These are phyloP conservation scores for Cyanodermella asteris DNA, from an alignment of 2,329 filamentous ascomycete genomes.

Conservation along the genomic window DNA sequence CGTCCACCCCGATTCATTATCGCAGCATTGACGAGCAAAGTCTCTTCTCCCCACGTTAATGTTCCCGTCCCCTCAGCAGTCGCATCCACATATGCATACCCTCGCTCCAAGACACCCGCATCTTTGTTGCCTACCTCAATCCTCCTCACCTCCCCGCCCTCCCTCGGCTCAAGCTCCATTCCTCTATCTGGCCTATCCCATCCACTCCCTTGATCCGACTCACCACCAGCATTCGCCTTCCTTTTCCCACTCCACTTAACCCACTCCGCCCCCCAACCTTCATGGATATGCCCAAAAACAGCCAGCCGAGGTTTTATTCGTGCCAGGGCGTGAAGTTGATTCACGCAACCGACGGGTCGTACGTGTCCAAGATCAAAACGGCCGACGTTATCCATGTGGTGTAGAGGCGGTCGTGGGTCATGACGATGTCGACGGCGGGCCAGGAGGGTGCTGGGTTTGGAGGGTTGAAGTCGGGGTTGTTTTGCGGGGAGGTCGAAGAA, in stretches of 20 bases:
- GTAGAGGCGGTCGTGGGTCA: conserved; percentile 39
- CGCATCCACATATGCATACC: conserved; percentile 15
- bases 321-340: conserved; percentile 28
- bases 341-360: conserved; percentile 30
- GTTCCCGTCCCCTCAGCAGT: conserved; percentile 10
- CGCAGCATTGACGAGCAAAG: conserved; percentile 35
- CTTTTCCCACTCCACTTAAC: conserved; percentile 5
- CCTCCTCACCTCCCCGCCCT: conserved; percentile 1
- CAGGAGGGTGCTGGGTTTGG: conserved; percentile 22
- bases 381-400: conserved; percentile 23
- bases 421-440: conserved; percentile 29
- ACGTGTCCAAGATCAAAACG: no score
- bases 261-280: conserved; percentile 10
- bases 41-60: conserved; percentile 26
- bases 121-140: conserved; percentile 7
- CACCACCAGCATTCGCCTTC: background rate
- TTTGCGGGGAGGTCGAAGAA: conserved; percentile 9
- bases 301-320: conserved; percentile 32
- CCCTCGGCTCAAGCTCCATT: background rate
- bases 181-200: background rate
- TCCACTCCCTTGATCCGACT: no score
- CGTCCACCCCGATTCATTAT: conserved; percentile 29
- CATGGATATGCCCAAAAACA: conserved; percentile 41
- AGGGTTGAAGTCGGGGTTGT: conserved; percentile 9
- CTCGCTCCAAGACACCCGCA: conserved; percentile 13